phyloP scores from a whole-genome alignment of 2,329 filamentous ascomycete genomes.

The Mycosphaerella sp. region DNA sequence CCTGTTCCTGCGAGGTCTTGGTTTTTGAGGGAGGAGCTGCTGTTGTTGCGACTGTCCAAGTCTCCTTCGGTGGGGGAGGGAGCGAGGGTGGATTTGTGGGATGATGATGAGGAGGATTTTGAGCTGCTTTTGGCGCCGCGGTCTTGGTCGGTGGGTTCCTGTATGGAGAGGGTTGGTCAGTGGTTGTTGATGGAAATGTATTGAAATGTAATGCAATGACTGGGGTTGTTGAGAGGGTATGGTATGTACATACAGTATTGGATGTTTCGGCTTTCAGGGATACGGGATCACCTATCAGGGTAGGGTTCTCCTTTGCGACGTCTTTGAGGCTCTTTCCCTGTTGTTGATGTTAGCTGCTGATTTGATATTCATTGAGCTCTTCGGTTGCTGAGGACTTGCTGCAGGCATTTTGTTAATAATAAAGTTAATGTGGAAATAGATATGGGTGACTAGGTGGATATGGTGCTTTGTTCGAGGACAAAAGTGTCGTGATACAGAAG shows the following conservation, averaged over 20 bases:
- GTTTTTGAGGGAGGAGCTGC: neutral
- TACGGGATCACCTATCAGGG: slow-evolving; percentile 33
- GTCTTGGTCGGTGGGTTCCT: slow-evolving; percentile 32
- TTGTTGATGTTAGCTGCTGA: neutral
- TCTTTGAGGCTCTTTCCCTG: slow-evolving; percentile 24
- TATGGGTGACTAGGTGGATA: neutral
- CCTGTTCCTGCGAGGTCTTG: slow-evolving; percentile 8
- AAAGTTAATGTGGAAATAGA: neutral
- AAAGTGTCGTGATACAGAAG: neutral
- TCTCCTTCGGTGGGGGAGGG: slow-evolving; percentile 9
- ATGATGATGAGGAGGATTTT: slow-evolving; percentile 11
- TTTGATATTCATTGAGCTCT: neutral
- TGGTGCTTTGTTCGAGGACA: neutral
- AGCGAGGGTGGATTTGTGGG: slow-evolving; percentile 1
- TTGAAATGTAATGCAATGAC: no score
- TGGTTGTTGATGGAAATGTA: neutral
- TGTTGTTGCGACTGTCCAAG: neutral
- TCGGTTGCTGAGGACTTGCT: neutral
- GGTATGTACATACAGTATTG: slow-evolving; percentile 17
- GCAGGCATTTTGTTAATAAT: neutral
- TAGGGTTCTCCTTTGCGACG: slow-evolving; percentile 26
- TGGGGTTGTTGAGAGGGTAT: no score
- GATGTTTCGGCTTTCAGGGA: slow-evolving; percentile 34
- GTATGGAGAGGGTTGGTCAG: neutral
- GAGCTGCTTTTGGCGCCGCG: slow-evolving; percentile 24